phyloP scores from a whole-genome alignment of 2,329 filamentous ascomycete species.

The Fusarium tanahbumbuense region DNA sequence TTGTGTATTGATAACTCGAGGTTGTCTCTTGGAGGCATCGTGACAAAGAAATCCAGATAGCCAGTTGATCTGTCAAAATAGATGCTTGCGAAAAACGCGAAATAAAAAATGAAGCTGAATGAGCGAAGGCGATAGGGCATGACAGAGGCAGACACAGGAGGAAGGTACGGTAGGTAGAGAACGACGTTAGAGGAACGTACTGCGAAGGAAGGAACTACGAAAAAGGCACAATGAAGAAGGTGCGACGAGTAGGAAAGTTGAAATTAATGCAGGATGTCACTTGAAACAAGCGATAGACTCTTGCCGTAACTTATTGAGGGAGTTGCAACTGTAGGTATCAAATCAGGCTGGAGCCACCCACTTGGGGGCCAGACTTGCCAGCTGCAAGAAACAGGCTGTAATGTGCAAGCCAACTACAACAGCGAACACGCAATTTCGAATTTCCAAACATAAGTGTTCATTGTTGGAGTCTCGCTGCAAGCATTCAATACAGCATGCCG shows the following conservation, averaged over 20 bases:
- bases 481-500: neutral
- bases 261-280: neutral
- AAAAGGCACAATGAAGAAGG: neutral
- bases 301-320: neutral
- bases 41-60: too few relatives aligned
- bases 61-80: too few relatives aligned
- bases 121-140: too few relatives aligned
- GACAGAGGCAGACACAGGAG: neutral
- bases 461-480: accelerated
- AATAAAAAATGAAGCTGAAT: too few relatives aligned
- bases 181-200: neutral
- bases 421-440: neutral
- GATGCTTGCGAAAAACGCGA: too few relatives aligned
- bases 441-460: neutral
- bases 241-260: accelerated
- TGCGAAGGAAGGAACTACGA: neutral
- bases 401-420: neutral
- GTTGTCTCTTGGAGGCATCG: too few relatives aligned
- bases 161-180: neutral
- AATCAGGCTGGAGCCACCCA: neutral
- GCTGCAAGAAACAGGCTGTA: neutral
- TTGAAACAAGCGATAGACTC: neutral
- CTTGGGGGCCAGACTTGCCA: neutral
- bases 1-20: too few relatives aligned
- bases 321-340: neutral